These are phyloP conservation scores for Chaetomium olivaceum DNA, from an alignment of 2,329 filamentous ascomycete species.

Conservation along the genomic window DNA sequence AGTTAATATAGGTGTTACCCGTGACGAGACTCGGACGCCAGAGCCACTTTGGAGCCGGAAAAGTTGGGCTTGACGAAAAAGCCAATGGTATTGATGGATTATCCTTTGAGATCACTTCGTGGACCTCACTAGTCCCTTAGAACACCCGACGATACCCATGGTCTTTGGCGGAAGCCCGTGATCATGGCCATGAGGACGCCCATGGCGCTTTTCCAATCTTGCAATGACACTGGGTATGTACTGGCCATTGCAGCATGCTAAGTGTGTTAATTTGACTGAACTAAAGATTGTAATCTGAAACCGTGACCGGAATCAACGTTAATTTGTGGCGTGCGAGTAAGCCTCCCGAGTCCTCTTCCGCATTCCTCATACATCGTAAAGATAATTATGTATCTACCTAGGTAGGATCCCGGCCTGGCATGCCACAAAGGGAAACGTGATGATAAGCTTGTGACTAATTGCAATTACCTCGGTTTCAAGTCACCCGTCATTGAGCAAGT, in stretches of 20 bases:
- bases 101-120: background rate
- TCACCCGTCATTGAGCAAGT: background rate
- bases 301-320: background rate
- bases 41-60: background rate
- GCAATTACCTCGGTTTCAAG: background rate
- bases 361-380: too few species aligned
- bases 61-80: background rate
- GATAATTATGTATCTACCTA: too few species aligned
- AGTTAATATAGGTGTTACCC: background rate
- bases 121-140: background rate
- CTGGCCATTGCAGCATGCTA: background rate
- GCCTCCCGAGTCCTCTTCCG: background rate
- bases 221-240: background rate
- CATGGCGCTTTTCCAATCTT: background rate
- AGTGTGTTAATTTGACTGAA: background rate
- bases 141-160: too few species aligned
- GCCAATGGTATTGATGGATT: background rate
- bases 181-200: background rate
- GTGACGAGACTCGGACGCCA: background rate
- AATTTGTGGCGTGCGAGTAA: background rate
- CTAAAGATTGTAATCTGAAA: background rate
- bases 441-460: background rate
- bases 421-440: background rate
- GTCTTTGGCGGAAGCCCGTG: background rate
- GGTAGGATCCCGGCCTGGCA: too few species aligned